These are phyloP conservation scores for Cotoneaster glaucophyllus DNA, from an alignment of 306 rosid species.

Conservation along the genomic window DNA sequence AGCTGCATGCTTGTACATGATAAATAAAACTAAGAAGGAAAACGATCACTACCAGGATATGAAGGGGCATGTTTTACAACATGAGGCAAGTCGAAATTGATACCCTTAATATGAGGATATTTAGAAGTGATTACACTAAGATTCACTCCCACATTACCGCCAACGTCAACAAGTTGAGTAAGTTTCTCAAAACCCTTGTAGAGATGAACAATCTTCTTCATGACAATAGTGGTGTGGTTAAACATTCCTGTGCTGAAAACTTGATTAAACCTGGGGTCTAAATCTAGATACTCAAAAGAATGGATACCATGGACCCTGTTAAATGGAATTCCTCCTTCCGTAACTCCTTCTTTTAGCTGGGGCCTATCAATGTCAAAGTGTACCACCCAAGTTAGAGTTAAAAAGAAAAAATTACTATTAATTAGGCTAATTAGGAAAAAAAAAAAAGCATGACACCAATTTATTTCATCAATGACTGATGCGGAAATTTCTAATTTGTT, in stretches of 20 bases:
- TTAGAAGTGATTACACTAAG: conserved; percentile 37
- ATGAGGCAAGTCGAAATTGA: conserved; percentile 8
- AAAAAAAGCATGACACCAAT: no score
- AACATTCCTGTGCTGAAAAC: conserved; percentile 4
- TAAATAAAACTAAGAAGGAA: no score
- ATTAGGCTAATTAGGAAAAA: no score
- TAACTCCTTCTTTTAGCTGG: conserved; percentile 10
- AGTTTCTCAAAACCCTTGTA: conserved; percentile 46
- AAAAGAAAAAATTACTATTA: no score
- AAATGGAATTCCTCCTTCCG: conserved; percentile 22
- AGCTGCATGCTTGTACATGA: not conserved
- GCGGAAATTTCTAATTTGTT: no score
- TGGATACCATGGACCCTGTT: conserved; percentile 4
- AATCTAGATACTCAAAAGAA: conserved; percentile 2
- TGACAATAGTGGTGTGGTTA: not conserved
- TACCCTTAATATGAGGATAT: conserved; percentile 1
- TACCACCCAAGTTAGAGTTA: no score
- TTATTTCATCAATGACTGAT: no score
- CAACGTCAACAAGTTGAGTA: conserved; percentile 43
- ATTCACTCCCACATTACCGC: conserved; percentile 45
- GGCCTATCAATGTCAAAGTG: not conserved
- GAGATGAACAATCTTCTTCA: conserved; percentile 28
- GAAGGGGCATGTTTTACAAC: conserved; percentile 26
- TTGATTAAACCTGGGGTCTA: conserved; percentile 11
- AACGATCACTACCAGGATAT: conserved; percentile 7